Conservation (phyloP, 2,329 filamentous ascomycete genomes). For the Aspergillus oerlinghausenensis region DNA sequence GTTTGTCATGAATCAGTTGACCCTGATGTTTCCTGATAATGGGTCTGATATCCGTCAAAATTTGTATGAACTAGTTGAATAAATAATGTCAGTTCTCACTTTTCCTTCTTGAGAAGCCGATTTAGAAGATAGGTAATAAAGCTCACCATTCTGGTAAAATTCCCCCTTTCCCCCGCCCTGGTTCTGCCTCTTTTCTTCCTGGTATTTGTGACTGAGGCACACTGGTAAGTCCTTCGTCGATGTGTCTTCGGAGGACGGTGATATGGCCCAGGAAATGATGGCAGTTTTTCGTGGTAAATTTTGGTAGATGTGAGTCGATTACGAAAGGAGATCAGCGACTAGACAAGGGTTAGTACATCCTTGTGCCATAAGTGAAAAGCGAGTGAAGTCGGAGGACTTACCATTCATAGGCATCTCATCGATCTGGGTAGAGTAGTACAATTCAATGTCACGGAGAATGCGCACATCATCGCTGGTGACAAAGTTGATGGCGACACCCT, state of each 20-base stretch:
- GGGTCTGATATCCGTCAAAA: not conserved
- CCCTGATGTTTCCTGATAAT: not conserved
- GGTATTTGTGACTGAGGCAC: not conserved
- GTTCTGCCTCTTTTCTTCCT: conserved; percentile 11
- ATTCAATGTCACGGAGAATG: conserved; percentile 93
- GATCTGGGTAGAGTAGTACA: conserved; percentile 95
- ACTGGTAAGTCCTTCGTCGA: conserved; percentile 5
- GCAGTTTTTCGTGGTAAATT: not conserved
- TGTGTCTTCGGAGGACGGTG: conserved; percentile 1
- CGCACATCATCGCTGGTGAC: conserved; percentile 97
- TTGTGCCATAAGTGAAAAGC: not conserved
- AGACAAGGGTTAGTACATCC: conserved; percentile 9
- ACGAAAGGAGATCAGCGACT: conserved; percentile 37
- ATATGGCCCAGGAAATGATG: not conserved
- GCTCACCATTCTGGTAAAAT: conserved; percentile 15
- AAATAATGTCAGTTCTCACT: not conserved
- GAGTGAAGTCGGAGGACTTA: conserved; percentile 44
- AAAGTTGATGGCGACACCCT: conserved; percentile 99
- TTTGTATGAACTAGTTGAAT: not conserved
- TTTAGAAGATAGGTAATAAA: not conserved
- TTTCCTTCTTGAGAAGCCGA: too few relatives aligned
- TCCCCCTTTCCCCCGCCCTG: conserved; percentile 36
- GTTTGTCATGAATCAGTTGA: not conserved
- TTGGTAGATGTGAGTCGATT: conserved; percentile 10
- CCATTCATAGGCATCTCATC: conserved; percentile 99